Evolutionary conservation across 2,329 filamentous ascomycete genomes (phyloP).

Genomic region (Pseudopithomyces maydicus): DNA sequence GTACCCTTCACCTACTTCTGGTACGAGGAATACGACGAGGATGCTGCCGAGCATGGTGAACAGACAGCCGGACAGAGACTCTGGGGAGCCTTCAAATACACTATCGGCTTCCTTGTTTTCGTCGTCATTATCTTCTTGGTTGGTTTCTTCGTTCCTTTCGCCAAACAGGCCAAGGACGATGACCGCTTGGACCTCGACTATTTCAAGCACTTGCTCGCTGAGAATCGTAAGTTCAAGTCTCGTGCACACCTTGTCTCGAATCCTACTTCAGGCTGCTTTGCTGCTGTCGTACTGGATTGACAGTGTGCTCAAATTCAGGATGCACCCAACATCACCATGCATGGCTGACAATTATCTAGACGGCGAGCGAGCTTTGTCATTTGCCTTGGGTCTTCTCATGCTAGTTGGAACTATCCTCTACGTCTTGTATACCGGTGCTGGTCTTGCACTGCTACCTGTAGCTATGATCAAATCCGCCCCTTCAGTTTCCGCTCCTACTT

Average conservation of each 20-base stretch:
- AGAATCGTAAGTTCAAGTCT: constrained; percentile 67
- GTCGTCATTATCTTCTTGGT: constrained; percentile 84
- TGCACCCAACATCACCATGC: not conserved
- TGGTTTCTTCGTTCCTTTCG: constrained; percentile 90
- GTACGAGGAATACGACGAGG: constrained; percentile 96
- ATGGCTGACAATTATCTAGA: constrained; percentile 51
- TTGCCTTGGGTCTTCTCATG: constrained; percentile 85
- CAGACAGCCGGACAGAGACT: constrained; percentile 74
- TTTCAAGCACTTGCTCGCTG: constrained; percentile 81
- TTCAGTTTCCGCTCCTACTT: constrained; percentile 78
- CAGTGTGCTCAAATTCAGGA: not conserved
- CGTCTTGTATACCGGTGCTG: constrained; percentile 84
- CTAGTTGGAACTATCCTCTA: constrained; percentile 87
- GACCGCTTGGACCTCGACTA: constrained; percentile 84
- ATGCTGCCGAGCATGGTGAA: constrained; percentile 78
- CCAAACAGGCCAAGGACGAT: constrained; percentile 65
- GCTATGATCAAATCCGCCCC: constrained; percentile 92
- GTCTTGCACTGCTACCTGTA: constrained; percentile 85
- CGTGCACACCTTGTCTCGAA: not conserved
- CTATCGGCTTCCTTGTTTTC: constrained; percentile 79
- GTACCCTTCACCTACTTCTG: constrained; percentile 98
- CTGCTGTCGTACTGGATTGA: too few species aligned
- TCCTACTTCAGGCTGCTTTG: too few species aligned
- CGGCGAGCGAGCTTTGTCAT: constrained; percentile 89
- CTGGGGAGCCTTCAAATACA: constrained; percentile 89